Percentiles rank a stretch among this genome's conserved stretches.
phyloP scores from a whole-genome alignment of 2,329 filamentous ascomycete species.

The Amylocarpus encephaloides region DNA sequence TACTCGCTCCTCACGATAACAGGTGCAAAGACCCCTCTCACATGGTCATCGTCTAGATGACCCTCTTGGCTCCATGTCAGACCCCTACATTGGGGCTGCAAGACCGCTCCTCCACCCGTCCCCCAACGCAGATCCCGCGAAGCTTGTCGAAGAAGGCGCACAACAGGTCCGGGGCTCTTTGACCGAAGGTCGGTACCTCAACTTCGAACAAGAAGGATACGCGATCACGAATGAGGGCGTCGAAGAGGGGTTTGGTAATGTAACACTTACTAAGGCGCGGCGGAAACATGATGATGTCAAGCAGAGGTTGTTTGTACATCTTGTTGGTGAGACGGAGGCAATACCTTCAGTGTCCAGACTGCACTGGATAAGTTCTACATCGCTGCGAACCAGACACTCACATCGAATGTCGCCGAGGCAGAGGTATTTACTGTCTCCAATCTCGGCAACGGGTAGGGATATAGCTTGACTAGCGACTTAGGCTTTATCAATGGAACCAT shows the following conservation, averaged over 20 bases:
- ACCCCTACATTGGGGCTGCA: slow-evolving; percentile 40
- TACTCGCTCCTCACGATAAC: slow-evolving; percentile 42
- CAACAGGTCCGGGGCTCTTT: slow-evolving; percentile 45
- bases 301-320: slow-evolving; percentile 46
- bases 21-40: slow-evolving; percentile 21
- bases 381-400: slow-evolving; percentile 3
- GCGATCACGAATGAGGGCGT: slow-evolving; percentile 34
- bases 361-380: slow-evolving; percentile 36
- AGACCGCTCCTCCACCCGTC: slow-evolving; percentile 36
- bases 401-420: neutral
- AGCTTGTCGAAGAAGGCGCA: slow-evolving; percentile 44
- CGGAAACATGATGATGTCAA: slow-evolving; percentile 34
- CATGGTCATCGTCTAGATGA: slow-evolving; percentile 1
- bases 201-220: slow-evolving; percentile 39
- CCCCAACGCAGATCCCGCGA: slow-evolving; percentile 37
- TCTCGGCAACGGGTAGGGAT: slow-evolving; percentile 12
- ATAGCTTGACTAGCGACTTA: neutral
- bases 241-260: neutral
- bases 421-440: slow-evolving; percentile 9
- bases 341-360: slow-evolving; percentile 34
- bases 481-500: neutral
- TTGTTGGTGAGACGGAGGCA: slow-evolving; percentile 25
- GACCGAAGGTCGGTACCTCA: slow-evolving; percentile 50
- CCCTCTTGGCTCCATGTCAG: slow-evolving; percentile 24
- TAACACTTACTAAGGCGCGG: slow-evolving; percentile 24